phyloP scores from a whole-genome alignment of 495 filamentous ascomycete genomes.

The Halenospora varia region DNA sequence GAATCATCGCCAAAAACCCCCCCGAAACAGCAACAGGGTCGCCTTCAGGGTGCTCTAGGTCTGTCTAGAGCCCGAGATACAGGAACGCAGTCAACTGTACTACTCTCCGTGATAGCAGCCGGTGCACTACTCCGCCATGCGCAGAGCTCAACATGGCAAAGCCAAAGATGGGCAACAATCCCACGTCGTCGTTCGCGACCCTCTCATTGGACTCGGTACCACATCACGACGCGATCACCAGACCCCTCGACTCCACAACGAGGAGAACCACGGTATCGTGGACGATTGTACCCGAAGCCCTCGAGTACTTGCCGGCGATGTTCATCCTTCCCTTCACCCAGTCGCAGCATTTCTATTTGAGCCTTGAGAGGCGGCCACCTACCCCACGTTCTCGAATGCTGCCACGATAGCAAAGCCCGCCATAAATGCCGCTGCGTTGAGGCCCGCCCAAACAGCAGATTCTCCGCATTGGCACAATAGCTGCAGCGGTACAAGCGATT shows the following conservation, averaged over 20 bases:
- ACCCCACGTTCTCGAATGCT: slow-evolving; percentile 25
- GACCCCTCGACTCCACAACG: background rate
- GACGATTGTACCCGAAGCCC: background rate
- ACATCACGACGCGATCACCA: background rate
- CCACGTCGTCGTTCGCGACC: background rate
- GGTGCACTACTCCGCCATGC: too few relatives aligned
- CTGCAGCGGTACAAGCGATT: background rate
- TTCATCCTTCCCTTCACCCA: background rate
- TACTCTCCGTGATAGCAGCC: too few relatives aligned
- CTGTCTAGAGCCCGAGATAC: too few relatives aligned
- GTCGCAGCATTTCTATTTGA: background rate
- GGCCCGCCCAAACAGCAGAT: slow-evolving; percentile 1
- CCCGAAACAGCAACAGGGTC: too few relatives aligned
- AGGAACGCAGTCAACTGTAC: too few relatives aligned
- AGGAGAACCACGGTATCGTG: background rate
- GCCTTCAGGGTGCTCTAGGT: too few relatives aligned
- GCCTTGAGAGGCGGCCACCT: background rate
- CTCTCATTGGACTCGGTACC: background rate
- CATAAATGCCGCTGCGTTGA: background rate
- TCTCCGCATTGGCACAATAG: background rate
- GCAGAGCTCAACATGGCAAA: background rate
- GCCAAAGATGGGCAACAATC: background rate
- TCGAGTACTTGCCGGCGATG: background rate
- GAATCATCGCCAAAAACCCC: background rate
- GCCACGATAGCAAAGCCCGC: slow-evolving; percentile 3